These are phyloP conservation scores for Exsudoporus frostii DNA, from an alignment of 768 basidiomycete genomes.

Conservation along the genomic window DNA sequence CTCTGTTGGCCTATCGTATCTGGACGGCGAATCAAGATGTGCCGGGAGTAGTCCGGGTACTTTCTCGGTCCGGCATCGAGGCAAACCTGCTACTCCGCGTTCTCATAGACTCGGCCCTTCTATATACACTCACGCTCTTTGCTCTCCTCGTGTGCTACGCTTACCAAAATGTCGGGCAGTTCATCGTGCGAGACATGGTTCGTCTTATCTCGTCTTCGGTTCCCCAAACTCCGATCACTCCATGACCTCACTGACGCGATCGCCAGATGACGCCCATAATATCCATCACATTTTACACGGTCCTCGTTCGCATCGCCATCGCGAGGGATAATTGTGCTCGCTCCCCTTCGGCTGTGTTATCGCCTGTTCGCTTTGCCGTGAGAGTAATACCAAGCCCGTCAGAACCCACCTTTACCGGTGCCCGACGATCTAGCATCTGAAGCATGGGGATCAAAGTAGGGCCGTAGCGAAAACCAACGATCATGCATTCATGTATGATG, in stretches of 20 bases:
- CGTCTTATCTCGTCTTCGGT: neutral
- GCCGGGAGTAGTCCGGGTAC: constrained; percentile 10
- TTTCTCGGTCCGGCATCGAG: constrained; percentile 5
- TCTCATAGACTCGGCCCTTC: constrained; percentile 12
- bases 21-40: constrained; percentile 6
- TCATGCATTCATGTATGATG: neutral
- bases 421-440: constrained; percentile 19
- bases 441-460: neutral
- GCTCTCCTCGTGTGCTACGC: constrained; percentile 11
- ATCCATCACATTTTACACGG: constrained; percentile 17
- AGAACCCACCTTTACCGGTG: neutral
- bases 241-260: neutral
- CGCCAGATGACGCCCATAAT: constrained; percentile 19
- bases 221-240: neutral
- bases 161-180: constrained; percentile 1
- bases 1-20: constrained; percentile 18
- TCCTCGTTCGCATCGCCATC: constrained; percentile 19
- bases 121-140: constrained; percentile 17
- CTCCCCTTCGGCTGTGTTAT: neutral
- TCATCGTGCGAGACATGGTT: constrained; percentile 23
- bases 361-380: constrained; percentile 17
- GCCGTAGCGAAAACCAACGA: neutral
- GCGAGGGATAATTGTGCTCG: constrained; percentile 2
- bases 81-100: constrained; percentile 11
- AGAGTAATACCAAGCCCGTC: neutral